phyloP scores from a whole-genome alignment of 192 early-diverging fungal species.

The Borealophlyctis nickersoniae region DNA sequence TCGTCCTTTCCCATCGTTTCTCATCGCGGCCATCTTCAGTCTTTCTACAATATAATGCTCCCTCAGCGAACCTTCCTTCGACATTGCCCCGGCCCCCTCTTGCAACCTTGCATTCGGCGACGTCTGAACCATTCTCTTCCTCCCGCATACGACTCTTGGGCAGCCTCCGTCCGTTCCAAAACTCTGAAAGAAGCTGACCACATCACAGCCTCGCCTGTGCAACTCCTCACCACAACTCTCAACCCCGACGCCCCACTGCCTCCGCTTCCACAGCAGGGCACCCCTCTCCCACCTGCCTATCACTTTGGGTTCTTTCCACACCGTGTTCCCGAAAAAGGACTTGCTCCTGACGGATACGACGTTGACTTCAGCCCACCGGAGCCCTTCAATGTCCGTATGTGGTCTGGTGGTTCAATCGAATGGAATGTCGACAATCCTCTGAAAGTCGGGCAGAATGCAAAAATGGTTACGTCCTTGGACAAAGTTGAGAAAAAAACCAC shows the following conservation, averaged over 20 bases:
- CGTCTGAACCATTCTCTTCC: too few relatives aligned
- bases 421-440: conserved; percentile 59
- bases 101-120: too few relatives aligned
- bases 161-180: too few relatives aligned
- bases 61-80: too few relatives aligned
- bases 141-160: too few relatives aligned
- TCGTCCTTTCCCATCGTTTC: too few relatives aligned
- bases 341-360: conserved; percentile 83
- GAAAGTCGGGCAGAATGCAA: conserved; percentile 59
- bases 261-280: background rate
- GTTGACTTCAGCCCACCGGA: conserved; percentile 68
- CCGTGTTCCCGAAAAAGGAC: conserved; percentile 56
- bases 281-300: conserved; percentile 62
- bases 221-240: too few relatives aligned
- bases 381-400: conserved; percentile 77
- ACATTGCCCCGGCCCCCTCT: too few relatives aligned
- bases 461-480: conserved; percentile 55
- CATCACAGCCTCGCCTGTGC: too few relatives aligned
- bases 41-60: too few relatives aligned
- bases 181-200: too few relatives aligned
- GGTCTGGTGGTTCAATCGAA: conserved; percentile 72
- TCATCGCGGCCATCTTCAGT: too few relatives aligned
- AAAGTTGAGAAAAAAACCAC: conserved; percentile 51
- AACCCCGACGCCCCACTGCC: background rate
- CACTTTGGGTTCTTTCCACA: conserved; percentile 81